Base-by-base conservation (phyloP, 179 eudicot genomes). In the Pouteria campechiana region DNA sequence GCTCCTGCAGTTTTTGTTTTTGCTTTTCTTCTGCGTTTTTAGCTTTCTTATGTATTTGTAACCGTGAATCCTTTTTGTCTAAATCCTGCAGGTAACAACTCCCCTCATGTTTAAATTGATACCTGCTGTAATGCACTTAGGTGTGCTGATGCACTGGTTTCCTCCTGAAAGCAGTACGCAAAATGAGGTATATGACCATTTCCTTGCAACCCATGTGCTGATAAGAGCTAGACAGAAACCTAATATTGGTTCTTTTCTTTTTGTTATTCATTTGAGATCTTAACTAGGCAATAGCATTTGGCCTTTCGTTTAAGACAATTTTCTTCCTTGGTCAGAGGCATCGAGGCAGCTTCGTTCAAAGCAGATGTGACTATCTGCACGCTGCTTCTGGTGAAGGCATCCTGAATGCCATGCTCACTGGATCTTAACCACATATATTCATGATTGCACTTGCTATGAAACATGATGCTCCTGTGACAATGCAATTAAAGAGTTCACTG, bases 91-190 rank as follows among this genome's bases (percentile, higher is more conserved):
- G 95, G 95, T 90, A 48, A 79, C 95, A 33, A 86, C 98, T 42
- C 98, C 98, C 32, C 47, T 90, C 46, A 45, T 90, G 49, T 90
- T 90, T 73, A 90, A 79, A 65, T 56, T 90, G 62, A 75, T 82
- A 73, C 98, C 98, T 19, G 95, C 94, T 48, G 71, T 86, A 63
- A 70, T 81, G 75, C 98, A 82, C 67, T 72, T 90, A 41, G 98
- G 95, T 15, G 87, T 65, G 72, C 93, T 90, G 38, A 86, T 90
- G 98, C 90, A 76, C 52, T 90, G 98, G 98, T 90, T 90, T 56
- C 94, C 95, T 45, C 28, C 76, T 7, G 95, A 90, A 25, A 74
- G 48, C 65, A 62, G 41, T 65, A 23, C 54, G 34, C 81, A 44
- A 39, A 73, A 38, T 46, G 90, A 86, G 98, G 98, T 86, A 13